Evolutionary conservation across 2,329 filamentous ascomycete genomes (phyloP).

Genomic region (Curvularia spicifera): DNA sequence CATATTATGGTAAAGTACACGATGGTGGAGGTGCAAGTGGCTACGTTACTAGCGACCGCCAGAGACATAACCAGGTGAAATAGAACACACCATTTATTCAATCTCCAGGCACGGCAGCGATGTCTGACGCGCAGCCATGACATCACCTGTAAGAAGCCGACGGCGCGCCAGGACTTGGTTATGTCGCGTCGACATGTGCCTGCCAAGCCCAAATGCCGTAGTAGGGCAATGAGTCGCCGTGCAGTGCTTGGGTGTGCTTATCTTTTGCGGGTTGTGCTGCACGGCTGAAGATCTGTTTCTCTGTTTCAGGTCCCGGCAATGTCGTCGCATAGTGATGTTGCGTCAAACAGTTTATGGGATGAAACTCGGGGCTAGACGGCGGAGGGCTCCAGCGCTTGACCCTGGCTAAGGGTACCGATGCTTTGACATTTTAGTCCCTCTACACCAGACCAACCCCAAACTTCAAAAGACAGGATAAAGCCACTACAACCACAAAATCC

Average conservation of each 20-base stretch:
- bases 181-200: conserved; percentile 20
- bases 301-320: conserved; percentile 2
- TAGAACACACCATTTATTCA: not conserved
- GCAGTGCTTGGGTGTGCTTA: not conserved
- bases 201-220: conserved; percentile 29
- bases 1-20: conserved; percentile 16
- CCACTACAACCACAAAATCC: conserved; percentile 9
- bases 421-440: conserved; percentile 32
- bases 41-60: not conserved
- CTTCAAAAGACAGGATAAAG: conserved; percentile 18
- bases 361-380: conserved; percentile 15
- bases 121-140: conserved; percentile 13
- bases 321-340: not conserved
- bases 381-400: conserved; percentile 22
- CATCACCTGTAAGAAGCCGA: conserved; percentile 17
- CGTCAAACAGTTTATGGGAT: conserved; percentile 5
- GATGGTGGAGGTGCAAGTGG: not conserved
- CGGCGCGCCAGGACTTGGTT: conserved; percentile 27
- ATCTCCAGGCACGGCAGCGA: conserved; percentile 3
- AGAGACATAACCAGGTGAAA: not conserved
- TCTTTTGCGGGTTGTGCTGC: not conserved
- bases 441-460: conserved; percentile 15
- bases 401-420: conserved; percentile 25
- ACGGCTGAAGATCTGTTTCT: not conserved
- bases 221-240: not conserved